phyloP scores from a whole-genome alignment of 1,284 basidiomycete genomes.

The Prillingera fragicola region DNA sequence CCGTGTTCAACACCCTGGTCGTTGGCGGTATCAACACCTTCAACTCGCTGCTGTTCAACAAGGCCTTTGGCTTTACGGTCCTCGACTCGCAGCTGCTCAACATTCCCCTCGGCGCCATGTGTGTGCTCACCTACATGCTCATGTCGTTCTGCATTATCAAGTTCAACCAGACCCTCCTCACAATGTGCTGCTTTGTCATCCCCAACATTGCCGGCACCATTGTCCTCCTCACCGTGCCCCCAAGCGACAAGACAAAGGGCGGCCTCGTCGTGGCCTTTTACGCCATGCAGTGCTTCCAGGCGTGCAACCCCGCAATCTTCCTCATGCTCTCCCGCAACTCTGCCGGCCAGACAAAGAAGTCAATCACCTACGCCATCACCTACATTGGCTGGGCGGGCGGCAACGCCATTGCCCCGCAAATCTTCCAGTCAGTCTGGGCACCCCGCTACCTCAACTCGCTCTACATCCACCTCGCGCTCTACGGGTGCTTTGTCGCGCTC shows the following conservation, averaged over 20 bases:
- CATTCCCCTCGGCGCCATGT: slow-evolving; percentile 11
- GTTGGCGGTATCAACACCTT: slow-evolving; percentile 20
- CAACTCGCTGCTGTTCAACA: slow-evolving; percentile 15
- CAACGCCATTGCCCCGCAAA: slow-evolving; percentile 29
- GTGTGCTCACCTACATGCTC: not conserved
- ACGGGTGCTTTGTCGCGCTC: slow-evolving; percentile 19
- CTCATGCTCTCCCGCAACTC: slow-evolving; percentile 24
- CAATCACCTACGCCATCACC: slow-evolving; percentile 25
- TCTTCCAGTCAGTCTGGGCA: slow-evolving; percentile 27
- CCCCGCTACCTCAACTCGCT: slow-evolving; percentile 28
- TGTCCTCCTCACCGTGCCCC: slow-evolving; percentile 21
- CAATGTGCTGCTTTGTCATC: slow-evolving; percentile 20
- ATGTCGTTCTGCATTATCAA: slow-evolving; percentile 12
- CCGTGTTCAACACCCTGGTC: slow-evolving; percentile 11
- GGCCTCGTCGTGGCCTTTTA: slow-evolving; percentile 26
- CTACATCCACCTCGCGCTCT: slow-evolving; percentile 32
- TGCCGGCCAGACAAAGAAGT: slow-evolving; percentile 34
- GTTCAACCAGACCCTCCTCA: slow-evolving; percentile 19
- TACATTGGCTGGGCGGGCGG: slow-evolving; percentile 29
- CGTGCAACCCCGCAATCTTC: slow-evolving; percentile 24
- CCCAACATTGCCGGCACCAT: slow-evolving; percentile 29
- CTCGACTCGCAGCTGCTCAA: slow-evolving; percentile 15
- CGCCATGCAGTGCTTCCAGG: slow-evolving; percentile 29
- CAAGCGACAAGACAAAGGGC: slow-evolving; percentile 14
- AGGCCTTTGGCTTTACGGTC: slow-evolving; percentile 22